Conservation (phyloP, 768 basidiomycete species). For the Lyophyllum semitale region DNA sequence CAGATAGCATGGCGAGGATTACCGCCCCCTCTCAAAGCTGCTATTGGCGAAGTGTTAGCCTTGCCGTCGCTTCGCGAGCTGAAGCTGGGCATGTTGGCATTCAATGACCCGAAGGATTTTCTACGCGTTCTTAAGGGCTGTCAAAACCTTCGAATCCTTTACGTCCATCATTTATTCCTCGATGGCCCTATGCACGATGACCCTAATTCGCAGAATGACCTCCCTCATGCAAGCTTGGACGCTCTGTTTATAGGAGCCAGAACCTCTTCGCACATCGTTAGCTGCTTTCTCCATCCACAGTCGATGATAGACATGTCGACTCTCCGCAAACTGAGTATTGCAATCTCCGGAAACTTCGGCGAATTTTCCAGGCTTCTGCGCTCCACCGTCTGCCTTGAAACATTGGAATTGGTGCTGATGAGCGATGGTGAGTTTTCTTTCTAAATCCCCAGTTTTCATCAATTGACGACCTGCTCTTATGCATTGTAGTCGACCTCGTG, state of each 20-base stretch:
- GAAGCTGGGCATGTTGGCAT: slow-evolving; percentile 20
- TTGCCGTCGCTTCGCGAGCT: slow-evolving; percentile 22
- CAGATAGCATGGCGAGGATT: slow-evolving; percentile 22
- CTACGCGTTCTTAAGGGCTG: slow-evolving; percentile 17
- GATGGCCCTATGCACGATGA: neutral
- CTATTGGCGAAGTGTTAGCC: slow-evolving; percentile 18
- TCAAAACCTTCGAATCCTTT: slow-evolving; percentile 18
- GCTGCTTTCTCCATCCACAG: slow-evolving; percentile 22
- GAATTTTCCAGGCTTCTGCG: slow-evolving; percentile 26
- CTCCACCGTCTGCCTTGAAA: slow-evolving; percentile 19
- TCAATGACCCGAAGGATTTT: slow-evolving; percentile 16
- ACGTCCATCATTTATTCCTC: slow-evolving; percentile 21
- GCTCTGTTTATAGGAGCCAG: slow-evolving; percentile 25
- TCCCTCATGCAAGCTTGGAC: slow-evolving; percentile 19
- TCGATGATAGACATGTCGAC: slow-evolving; percentile 18
- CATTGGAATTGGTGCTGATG: slow-evolving; percentile 27
- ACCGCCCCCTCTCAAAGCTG: slow-evolving; percentile 12
- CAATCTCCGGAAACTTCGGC: slow-evolving; percentile 26
- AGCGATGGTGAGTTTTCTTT: slow-evolving; percentile 20
- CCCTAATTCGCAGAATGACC: neutral
- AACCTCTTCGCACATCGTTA: slow-evolving; percentile 24
- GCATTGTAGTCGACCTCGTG: slow-evolving; percentile 20
- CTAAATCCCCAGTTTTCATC: neutral
- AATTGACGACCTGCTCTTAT: neutral
- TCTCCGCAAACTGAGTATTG: slow-evolving; percentile 23